Conservation (phyloP, 306 rosid species). For the Prunus campanulata region DNA sequence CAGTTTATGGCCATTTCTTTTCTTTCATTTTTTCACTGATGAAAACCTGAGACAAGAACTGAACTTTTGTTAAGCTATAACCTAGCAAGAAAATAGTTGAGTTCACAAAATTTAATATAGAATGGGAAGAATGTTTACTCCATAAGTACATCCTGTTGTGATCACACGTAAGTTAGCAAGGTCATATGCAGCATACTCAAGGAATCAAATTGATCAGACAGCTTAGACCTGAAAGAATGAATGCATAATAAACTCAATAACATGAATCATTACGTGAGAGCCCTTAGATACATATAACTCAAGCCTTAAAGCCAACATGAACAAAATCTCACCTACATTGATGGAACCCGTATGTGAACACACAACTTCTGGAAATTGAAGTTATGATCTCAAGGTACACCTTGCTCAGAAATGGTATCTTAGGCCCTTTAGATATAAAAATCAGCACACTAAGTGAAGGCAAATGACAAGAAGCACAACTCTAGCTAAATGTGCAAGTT, state of each 20-base stretch:
- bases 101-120: too few species aligned
- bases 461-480: slow-evolving; percentile 17
- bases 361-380: background rate
- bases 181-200: background rate
- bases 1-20: too few species aligned
- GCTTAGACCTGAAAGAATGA: too few species aligned
- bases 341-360: background rate
- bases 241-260: background rate
- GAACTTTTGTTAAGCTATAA: too few species aligned
- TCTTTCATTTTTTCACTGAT: too few species aligned
- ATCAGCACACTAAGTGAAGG: background rate
- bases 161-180: background rate
- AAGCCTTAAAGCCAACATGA: background rate
- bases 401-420: background rate
- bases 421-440: slow-evolving; percentile 12
- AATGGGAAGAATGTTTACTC: background rate
- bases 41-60: too few species aligned
- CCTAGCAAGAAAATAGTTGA: too few species aligned
- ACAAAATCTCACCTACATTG: background rate
- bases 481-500: slow-evolving; percentile 45
- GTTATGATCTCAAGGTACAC: slow-evolving; percentile 12
- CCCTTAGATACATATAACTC: background rate
- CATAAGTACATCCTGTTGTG: background rate
- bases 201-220: background rate
- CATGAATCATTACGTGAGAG: background rate